phyloP scores from a whole-genome alignment of 441 rosid species.

The Populus hybrid region DNA sequence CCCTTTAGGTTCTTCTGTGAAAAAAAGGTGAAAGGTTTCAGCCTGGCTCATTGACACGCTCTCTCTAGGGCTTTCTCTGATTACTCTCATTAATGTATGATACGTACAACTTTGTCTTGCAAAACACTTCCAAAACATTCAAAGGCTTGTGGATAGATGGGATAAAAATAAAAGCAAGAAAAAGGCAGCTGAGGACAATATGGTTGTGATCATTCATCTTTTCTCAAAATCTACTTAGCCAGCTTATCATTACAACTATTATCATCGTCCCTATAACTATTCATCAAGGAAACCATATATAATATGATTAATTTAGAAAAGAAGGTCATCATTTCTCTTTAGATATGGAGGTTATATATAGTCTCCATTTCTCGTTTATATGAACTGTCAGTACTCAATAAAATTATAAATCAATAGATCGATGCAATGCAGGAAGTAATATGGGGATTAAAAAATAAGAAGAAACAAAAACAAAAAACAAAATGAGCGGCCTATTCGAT shows the following conservation, averaged over 20 bases:
- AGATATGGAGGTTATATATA: constrained; percentile 27
- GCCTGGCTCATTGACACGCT: constrained; percentile 19
- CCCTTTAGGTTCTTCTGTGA: constrained; percentile 18
- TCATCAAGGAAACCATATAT: constrained; percentile 27
- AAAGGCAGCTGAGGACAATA: constrained; percentile 15
- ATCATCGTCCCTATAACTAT: constrained; percentile 29
- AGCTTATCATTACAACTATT: constrained; percentile 24
- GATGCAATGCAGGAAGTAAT: not conserved
- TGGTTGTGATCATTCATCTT: constrained; percentile 13
- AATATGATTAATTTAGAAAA: constrained; percentile 26
- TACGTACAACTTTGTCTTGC: constrained; percentile 26
- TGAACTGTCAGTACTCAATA: constrained; percentile 25
- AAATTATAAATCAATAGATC: not conserved
- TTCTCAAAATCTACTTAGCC: constrained; percentile 23
- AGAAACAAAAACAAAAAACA: constrained; percentile 8
- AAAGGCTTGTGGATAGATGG: not conserved
- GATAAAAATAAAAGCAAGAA: not conserved
- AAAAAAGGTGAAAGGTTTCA: constrained; percentile 27
- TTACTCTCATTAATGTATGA: constrained; percentile 32
- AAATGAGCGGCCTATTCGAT: constrained; percentile 37
- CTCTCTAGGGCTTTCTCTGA: constrained; percentile 45
- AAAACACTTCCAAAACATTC: constrained; percentile 9
- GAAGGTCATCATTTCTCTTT: constrained; percentile 27
- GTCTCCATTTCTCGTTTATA: constrained; percentile 29
- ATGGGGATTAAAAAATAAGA: constrained; percentile 6